phyloP scores from a whole-genome alignment of 2,329 filamentous ascomycete genomes.

The Acephala macrosclerotiorum region DNA sequence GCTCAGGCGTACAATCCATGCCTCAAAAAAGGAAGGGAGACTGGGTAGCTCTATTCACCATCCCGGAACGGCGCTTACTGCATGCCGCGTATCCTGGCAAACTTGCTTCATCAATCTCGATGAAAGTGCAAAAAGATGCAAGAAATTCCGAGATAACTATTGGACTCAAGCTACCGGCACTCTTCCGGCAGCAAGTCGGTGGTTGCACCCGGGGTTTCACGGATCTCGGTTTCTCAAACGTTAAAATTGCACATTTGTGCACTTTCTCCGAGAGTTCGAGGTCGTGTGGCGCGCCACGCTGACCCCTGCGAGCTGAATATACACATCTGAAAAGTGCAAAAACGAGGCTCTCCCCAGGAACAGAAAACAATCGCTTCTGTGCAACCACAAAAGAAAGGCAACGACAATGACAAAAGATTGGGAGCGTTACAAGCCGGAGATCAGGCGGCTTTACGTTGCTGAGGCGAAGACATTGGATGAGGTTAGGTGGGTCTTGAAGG shows the following conservation, averaged over 20 bases:
- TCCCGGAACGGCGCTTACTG: no score
- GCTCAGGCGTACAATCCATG: no score
- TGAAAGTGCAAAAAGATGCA: background rate
- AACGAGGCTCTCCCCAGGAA: background rate
- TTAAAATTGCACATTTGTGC: background rate
- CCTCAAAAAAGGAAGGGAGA: no score
- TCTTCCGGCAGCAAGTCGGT: no score
- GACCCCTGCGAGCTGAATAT: background rate
- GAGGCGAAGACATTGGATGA: conserved; percentile 28
- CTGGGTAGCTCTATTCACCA: no score
- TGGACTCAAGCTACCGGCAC: no score
- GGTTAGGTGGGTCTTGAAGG: conserved; percentile 25
- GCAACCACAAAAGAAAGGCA: background rate
- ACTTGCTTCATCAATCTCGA: no score
- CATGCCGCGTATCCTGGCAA: no score
- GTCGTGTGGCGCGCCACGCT: background rate
- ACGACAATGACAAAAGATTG: conserved; percentile 32
- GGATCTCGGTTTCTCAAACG: background rate
- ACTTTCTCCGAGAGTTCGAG: background rate
- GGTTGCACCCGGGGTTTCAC: no score
- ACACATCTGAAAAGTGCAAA: background rate
- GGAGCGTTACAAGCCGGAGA: conserved; percentile 27
- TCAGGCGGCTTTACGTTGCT: conserved; percentile 29
- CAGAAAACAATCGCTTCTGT: background rate
- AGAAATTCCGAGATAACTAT: no score